Base-by-base conservation (phyloP, 495 filamentous ascomycete genomes). In the Podospora sp. region DNA sequence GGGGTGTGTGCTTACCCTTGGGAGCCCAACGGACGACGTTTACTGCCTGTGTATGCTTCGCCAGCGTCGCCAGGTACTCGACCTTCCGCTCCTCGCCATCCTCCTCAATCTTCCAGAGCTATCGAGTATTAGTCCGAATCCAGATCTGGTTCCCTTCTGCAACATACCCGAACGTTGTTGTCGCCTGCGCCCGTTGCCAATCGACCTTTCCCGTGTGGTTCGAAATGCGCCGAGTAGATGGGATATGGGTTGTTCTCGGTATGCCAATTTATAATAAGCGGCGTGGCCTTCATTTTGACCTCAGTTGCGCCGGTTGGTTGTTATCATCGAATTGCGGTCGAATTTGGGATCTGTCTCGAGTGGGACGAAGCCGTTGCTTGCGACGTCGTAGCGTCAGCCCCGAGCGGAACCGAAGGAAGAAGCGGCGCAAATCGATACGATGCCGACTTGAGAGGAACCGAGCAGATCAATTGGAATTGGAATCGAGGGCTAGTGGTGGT, bases 11-110 rank as follows among this genome's bases (percentile, higher is more conserved):
- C 77, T 57, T 79, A 95, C 93, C 95, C 84, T 91, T 91, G 16
- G 95, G 95, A 73, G 92, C 90, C 84, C 94, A 99, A 71, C 95
- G 86, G 21, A 99, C 96, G 51, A 97, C 95, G 85, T 99, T 99
- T 69, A 99, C 96, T 29, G 95, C 92, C 79, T 98, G 96, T 24
- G 92, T 94, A 77, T 99, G 95, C 77, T 96, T 97, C 27, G 89
- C 79, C 65, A 98, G 83, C 0, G 94, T 98, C 52, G 92, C 93
- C 62, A 99, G 78, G 75, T 98, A 99, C 26, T 92, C 89, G 36
- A 96, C 91, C 66, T 87, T 95, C 40, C 93, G 84, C 67, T 93
- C 90, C 52, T 97, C 94, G n/a, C 91, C 93, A 65, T 89, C 89
- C 24, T 86, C 80, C 62, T 97, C 92, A 60, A 99, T 82, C 78